Evolutionary conservation across 2,329 filamentous ascomycete genomes (phyloP).

Genomic region (Immersiporthe knoxdaviesiana): DNA sequence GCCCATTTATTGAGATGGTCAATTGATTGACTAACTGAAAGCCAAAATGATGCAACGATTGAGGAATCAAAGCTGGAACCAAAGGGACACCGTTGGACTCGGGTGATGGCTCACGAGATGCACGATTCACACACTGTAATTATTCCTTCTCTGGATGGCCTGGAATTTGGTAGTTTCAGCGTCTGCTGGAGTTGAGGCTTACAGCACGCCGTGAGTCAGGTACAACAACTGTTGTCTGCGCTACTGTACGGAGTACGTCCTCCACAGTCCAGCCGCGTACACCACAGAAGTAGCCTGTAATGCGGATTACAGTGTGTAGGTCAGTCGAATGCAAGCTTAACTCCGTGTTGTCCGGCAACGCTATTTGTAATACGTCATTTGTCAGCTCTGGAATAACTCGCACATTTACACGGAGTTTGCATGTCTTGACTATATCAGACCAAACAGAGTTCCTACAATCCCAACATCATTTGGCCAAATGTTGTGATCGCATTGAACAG

Average conservation of each 20-base stretch:
- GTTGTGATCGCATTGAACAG: neutral
- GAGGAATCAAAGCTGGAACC: neutral
- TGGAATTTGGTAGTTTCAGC: neutral
- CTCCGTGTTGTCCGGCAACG: neutral
- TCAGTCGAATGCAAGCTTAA: neutral
- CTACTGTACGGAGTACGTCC: too few species aligned
- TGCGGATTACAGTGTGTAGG: neutral
- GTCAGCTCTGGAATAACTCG: constrained; percentile 3
- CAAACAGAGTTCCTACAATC: neutral
- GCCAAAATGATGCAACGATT: neutral
- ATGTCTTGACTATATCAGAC: neutral
- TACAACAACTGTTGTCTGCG: neutral
- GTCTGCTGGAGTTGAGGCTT: neutral
- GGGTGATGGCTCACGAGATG: neutral
- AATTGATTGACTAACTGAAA: neutral
- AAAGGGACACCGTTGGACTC: neutral
- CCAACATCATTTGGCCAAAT: neutral
- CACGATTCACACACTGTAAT: neutral
- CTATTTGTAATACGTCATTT: constrained; percentile 4
- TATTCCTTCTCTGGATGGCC: neutral
- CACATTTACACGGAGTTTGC: neutral
- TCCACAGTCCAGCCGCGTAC: neutral
- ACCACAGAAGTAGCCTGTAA: neutral
- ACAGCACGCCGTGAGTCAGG: neutral
- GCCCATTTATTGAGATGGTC: too few species aligned